These are phyloP conservation scores for Yueomyces sinensis DNA, from an alignment of 805 yeast species.

Conservation along the genomic window DNA sequence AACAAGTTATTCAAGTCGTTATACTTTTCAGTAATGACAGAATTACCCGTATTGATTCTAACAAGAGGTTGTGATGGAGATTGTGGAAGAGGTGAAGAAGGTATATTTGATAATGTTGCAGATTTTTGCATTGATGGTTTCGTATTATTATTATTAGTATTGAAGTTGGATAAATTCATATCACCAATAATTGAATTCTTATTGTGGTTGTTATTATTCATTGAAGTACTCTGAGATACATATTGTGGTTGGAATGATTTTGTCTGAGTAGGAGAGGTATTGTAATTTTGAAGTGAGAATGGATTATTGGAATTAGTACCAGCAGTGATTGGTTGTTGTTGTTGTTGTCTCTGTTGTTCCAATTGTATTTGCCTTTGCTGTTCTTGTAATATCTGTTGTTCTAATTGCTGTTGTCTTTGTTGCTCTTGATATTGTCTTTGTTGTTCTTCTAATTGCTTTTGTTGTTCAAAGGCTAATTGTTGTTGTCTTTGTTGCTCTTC, in stretches of 20 bases:
- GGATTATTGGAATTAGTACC: constrained; percentile 62
- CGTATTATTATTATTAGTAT: constrained; percentile 4
- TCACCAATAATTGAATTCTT: too few species aligned
- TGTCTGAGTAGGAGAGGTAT: too few species aligned
- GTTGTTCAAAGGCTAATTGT: constrained; percentile 29
- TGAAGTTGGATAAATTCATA: too few species aligned
- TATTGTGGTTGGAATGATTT: too few species aligned
- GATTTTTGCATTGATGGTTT: constrained; percentile 3
- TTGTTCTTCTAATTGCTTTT: not conserved
- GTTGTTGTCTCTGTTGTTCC: too few species aligned
- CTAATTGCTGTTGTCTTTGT: constrained; percentile 13
- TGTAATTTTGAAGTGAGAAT: constrained; percentile 23
- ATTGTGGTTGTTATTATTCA: constrained; percentile 12
- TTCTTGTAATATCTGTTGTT: constrained; percentile 17
- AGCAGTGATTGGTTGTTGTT: too few species aligned
- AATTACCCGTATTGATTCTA: constrained; percentile 41
- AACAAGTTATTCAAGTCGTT: constrained; percentile 66
- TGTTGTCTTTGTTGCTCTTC: constrained; percentile 17
- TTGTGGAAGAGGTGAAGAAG: not conserved
- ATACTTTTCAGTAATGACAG: constrained; percentile 41
- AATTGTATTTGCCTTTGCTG: constrained; percentile 15
- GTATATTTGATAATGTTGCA: not conserved
- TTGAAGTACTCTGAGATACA: too few species aligned
- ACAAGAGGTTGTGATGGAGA: constrained; percentile 27
- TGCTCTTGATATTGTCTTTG: too few species aligned